These are phyloP conservation scores for Stagonosporopsis vannaccii DNA, from an alignment of 2,329 filamentous ascomycete species.

Conservation along the genomic window DNA sequence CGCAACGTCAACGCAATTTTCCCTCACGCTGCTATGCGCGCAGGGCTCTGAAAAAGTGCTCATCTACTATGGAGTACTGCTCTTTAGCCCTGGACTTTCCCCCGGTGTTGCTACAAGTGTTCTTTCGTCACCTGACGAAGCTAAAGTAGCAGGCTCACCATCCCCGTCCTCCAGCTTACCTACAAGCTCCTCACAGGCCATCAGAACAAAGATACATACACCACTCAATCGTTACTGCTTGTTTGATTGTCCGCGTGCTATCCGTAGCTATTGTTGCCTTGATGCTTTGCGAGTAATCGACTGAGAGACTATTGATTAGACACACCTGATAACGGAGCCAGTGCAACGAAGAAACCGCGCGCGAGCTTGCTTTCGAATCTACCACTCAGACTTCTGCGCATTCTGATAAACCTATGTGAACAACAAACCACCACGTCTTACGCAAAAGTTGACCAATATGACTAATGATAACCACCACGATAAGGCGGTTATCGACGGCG, in stretches of 20 bases:
- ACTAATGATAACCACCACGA: conserved; percentile 15
- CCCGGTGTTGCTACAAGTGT: not conserved
- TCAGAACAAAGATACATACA: not conserved
- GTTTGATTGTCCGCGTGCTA: not conserved
- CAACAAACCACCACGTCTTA: not conserved
- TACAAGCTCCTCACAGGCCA: not conserved
- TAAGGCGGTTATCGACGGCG: conserved; percentile 19
- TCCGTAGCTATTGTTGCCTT: not conserved
- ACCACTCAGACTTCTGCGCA: not conserved
- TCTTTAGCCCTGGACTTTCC: not conserved
- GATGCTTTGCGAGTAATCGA: not conserved
- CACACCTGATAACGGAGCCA: not conserved
- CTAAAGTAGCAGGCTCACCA: not conserved
- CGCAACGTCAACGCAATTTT: no score
- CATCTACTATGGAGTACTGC: no score
- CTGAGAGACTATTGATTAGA: not conserved
- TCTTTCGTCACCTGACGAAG: not conserved
- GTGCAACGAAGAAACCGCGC: not conserved
- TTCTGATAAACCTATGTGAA: not conserved
- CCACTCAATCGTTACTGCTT: no score
- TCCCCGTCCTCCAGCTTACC: not conserved
- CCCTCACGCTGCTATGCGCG: no score
- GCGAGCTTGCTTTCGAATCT: conserved; percentile 3
- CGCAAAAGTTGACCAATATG: conserved; percentile 1
- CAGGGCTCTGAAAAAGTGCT: no score